Evolutionary conservation across 495 filamentous ascomycete species (phyloP).

Genomic region (Penicillium ochrochloron): DNA sequence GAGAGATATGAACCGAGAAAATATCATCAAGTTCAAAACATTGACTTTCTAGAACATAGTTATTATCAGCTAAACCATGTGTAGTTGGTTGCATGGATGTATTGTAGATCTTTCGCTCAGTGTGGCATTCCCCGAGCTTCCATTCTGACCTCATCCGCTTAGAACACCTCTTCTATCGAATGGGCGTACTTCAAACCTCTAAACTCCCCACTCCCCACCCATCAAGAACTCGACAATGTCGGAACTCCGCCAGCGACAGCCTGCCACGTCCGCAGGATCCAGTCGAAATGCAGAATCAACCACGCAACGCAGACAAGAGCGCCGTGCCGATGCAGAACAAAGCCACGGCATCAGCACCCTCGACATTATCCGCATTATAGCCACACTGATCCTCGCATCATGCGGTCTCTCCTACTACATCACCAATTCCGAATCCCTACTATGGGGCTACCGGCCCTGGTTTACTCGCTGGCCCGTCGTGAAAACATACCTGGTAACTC

Average conservation of each 20-base stretch:
- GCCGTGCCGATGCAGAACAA: slow-evolving; percentile 21
- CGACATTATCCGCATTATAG: slow-evolving; percentile 77
- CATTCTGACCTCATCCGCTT: slow-evolving; percentile 10
- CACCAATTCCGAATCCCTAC: slow-evolving; percentile 67
- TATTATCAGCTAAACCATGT: background rate
- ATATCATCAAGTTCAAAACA: background rate
- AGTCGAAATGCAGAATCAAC: slow-evolving; percentile 15
- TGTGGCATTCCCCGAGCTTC: background rate
- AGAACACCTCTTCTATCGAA: background rate
- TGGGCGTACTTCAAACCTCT: background rate
- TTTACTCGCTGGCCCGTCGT: slow-evolving; percentile 66
- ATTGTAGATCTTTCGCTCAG: slow-evolving; percentile 6
- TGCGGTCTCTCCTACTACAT: slow-evolving; percentile 79
- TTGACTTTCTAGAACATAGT: background rate
- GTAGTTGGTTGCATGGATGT: slow-evolving; percentile 3
- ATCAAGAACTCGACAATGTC: slow-evolving; percentile 34
- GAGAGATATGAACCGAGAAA: background rate
- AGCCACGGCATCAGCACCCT: slow-evolving; percentile 56
- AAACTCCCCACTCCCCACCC: slow-evolving; percentile 7
- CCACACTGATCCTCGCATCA: slow-evolving; percentile 69
- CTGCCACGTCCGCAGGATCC: slow-evolving; percentile 19
- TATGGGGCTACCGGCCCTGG: slow-evolving; percentile 73
- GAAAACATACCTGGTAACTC: slow-evolving; percentile 62
- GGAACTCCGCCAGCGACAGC: slow-evolving; percentile 45
- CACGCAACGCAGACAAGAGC: slow-evolving; percentile 8